Evolutionary conservation across 2,329 filamentous ascomycete species (phyloP).

Genomic region (Aspergillus sp.): DNA sequence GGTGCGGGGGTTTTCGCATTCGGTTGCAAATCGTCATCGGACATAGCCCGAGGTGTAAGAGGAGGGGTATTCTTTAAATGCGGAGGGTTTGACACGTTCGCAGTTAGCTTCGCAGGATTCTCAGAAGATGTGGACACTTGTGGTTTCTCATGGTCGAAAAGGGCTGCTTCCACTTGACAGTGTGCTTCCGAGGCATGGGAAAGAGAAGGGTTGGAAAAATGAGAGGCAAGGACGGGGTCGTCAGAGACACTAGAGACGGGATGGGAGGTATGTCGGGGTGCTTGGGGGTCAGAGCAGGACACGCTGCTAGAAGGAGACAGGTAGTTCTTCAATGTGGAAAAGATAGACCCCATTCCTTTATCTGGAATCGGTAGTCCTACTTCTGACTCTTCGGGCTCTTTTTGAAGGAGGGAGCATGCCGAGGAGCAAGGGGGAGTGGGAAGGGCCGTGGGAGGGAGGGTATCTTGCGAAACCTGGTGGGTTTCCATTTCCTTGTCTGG

Average conservation of each 20-base stretch:
- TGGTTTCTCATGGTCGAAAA: slow-evolving; percentile 47
- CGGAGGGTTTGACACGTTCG: slow-evolving; percentile 61
- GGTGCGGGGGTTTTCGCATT: slow-evolving; percentile 33
- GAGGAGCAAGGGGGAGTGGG: slow-evolving; percentile 47
- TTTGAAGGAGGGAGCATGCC: slow-evolving; percentile 44
- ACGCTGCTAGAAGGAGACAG: slow-evolving; percentile 37
- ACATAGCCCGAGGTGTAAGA: slow-evolving; percentile 85
- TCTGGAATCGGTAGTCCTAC: slow-evolving; percentile 39
- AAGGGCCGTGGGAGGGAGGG: slow-evolving; percentile 34
- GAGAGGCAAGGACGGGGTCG: slow-evolving; percentile 64
- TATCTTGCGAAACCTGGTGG: slow-evolving; percentile 29
- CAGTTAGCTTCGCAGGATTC: slow-evolving; percentile 72
- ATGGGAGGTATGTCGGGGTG: slow-evolving; percentile 48
- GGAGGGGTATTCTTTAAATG: slow-evolving; percentile 85
- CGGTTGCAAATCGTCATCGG: slow-evolving; percentile 54
- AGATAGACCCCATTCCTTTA: slow-evolving; percentile 42
- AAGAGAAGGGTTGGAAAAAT: slow-evolving; percentile 68
- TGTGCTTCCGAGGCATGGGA: slow-evolving; percentile 50
- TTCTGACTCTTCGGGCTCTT: slow-evolving; percentile 43
- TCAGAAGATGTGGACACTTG: slow-evolving; percentile 44
- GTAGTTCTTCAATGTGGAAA: slow-evolving; percentile 46
- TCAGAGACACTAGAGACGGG: slow-evolving; percentile 66
- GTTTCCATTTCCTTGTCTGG: slow-evolving; percentile 25
- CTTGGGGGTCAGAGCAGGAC: slow-evolving; percentile 33
- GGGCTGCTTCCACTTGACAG: slow-evolving; percentile 50